phyloP scores from a whole-genome alignment of 768 basidiomycete genomes.

The Naganishia antarctica region DNA sequence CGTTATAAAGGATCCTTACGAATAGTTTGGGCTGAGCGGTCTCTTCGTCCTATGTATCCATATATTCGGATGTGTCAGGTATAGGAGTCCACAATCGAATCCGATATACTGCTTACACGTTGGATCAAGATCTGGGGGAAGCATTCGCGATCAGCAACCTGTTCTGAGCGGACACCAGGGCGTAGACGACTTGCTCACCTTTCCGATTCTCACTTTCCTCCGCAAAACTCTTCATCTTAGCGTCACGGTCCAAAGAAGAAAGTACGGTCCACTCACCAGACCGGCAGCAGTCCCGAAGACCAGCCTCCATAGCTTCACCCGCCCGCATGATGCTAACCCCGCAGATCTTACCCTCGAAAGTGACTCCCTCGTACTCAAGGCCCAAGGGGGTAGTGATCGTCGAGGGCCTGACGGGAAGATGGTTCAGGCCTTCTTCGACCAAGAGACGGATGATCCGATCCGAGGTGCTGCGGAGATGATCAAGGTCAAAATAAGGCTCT shows the following conservation, averaged over 20 bases:
- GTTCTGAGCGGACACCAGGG: slow-evolving; percentile 11
- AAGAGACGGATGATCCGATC: slow-evolving; percentile 68
- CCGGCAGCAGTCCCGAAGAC: slow-evolving; percentile 89
- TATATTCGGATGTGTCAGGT: no score
- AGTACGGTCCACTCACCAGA: slow-evolving; percentile 51
- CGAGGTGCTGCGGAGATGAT: slow-evolving; percentile 37
- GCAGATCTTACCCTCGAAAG: slow-evolving; percentile 93
- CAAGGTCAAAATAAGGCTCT: background rate
- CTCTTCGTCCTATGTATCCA: slow-evolving; percentile 76
- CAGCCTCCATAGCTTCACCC: slow-evolving; percentile 98
- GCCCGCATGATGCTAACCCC: slow-evolving; percentile 91
- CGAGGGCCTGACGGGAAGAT: slow-evolving; percentile 68
- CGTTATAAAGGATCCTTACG: slow-evolving; percentile 61
- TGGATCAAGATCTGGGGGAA: slow-evolving; percentile 73
- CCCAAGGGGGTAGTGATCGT: slow-evolving; percentile 56
- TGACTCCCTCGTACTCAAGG: slow-evolving; percentile 77
- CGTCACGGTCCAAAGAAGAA: no score
- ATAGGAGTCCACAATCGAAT: no score
- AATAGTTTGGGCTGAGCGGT: slow-evolving; percentile 89
- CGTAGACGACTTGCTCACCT: slow-evolving; percentile 49
- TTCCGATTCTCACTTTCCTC: slow-evolving; percentile 68
- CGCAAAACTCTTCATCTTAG: slow-evolving; percentile 49
- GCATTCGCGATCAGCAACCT: slow-evolving; percentile 15
- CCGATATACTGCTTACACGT: slow-evolving; percentile 57
- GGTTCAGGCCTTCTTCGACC: slow-evolving; percentile 66